Base-by-base conservation (phyloP, 106 monocot genomes). In the Dioscorea zingiberensis region DNA sequence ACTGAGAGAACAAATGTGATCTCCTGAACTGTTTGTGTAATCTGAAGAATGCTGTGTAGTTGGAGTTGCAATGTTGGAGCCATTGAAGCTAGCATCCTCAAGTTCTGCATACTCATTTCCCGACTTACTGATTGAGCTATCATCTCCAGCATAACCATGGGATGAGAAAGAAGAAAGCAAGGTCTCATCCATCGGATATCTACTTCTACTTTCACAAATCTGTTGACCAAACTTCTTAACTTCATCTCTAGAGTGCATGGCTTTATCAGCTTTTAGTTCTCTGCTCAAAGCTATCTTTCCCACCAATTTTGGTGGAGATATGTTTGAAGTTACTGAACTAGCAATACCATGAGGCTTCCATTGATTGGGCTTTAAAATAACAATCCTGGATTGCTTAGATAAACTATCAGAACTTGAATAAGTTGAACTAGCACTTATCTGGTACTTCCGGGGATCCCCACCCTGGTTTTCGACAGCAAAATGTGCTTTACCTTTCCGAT, bases 341-440 rank as follows among this genome's bases (percentile, higher is more conserved):
- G 68, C 78, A 22, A 60, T 21, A n/a, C 81, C 69, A 44, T 67
- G 51, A 29, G 30, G 19, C 32, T 76, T 84, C 47, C 64, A 70
- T 28, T 62, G 75, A 48, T 72, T 81, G 21, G 88, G 88, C 51
- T 84, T 89, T 48, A 89, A 76, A 18, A 89, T 73, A 47, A 89
- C 88, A 68, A 89, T 89, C 70, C 78, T 72, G 21, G 76, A 79
- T 11, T 72, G 76, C 15, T 75, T 72, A 18, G 81, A 45, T 58
- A 71, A 49, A 64, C 32, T 71, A 61, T 83, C 79, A 25, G 23
- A 25, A 56, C 55, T 71, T 2, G 55, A 70, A 61, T 63, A 69
- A 54, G 47, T 14, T 13, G 48, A 44, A 53, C 19, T 26, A 27
- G 68, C 45, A 29, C 64, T 28, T 24, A 21, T 13, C 2, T 27